A percentile compares a stretch with the other conserved stretches of the same genome.
phyloP scores from a whole-genome alignment of 768 basidiomycete species.

The Tylopilus subfusipes region DNA sequence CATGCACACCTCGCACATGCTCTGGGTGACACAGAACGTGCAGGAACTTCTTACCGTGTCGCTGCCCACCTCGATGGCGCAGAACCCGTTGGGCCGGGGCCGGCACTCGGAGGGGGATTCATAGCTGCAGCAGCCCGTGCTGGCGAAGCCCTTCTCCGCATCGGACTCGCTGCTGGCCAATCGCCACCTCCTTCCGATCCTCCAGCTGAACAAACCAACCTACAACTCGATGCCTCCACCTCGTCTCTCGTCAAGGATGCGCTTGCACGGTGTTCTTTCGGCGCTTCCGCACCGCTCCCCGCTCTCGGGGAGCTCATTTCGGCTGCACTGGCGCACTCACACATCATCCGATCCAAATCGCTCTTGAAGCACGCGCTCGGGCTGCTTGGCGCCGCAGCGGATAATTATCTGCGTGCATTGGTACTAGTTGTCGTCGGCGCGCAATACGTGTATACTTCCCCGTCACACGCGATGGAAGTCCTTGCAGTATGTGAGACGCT shows the following conservation, averaged over 20 bases:
- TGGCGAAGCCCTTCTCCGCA: conserved; percentile 48
- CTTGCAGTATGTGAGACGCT: conserved; percentile 66
- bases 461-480: conserved; percentile 65
- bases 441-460: conserved; percentile 69
- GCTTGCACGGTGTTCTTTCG: conserved; percentile 22
- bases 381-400: conserved; percentile 53
- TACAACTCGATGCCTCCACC: conserved; percentile 18
- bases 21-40: conserved; percentile 48
- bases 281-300: conserved; percentile 19
- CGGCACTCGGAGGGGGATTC: conserved; percentile 33
- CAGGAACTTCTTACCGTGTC: conserved; percentile 59
- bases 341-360: conserved; percentile 29
- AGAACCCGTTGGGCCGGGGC: conserved; percentile 22
- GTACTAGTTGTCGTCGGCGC: conserved; percentile 64
- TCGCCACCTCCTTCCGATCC: neutral
- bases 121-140: conserved; percentile 48
- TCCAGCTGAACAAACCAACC: neutral
- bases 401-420: conserved; percentile 71
- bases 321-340: conserved; percentile 18
- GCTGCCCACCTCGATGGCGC: conserved; percentile 49
- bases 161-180: conserved; percentile 37
- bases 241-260: conserved; percentile 25
- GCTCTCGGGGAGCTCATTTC: conserved; percentile 16
- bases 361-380: conserved; percentile 59
- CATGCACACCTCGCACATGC: conserved; percentile 76